Evolutionary conservation across 495 filamentous ascomycete species (phyloP).

Genomic region (Xylaria castorea): DNA sequence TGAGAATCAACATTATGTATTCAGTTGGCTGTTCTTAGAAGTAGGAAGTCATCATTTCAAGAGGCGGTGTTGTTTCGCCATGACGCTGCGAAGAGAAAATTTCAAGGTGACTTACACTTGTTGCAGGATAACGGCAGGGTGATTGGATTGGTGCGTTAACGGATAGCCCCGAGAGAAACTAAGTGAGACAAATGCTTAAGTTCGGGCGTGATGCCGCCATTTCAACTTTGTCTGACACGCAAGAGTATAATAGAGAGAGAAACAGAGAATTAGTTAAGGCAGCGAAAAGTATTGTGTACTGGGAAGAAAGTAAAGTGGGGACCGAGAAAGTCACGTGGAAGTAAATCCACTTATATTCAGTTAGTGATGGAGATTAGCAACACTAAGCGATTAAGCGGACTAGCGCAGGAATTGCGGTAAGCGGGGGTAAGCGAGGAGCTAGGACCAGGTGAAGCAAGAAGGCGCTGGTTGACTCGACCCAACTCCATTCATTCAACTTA

Average conservation of each 20-base stretch:
- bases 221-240: background rate
- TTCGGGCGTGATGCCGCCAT: background rate
- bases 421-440: constrained; percentile 2
- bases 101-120: background rate
- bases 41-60: constrained; percentile 55
- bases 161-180: background rate
- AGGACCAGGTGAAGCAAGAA: constrained; percentile 2
- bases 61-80: background rate
- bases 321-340: background rate
- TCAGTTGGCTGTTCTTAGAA: constrained; percentile 69
- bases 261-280: background rate
- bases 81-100: background rate
- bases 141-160: background rate
- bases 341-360: background rate
- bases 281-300: background rate
- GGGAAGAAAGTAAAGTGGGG: background rate
- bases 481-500: background rate
- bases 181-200: background rate
- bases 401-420: background rate
- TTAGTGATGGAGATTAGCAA: background rate
- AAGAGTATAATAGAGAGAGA: background rate
- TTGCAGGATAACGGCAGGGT: background rate
- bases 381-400: background rate
- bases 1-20: constrained; percentile 59
- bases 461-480: constrained; percentile 9